Conservation (phyloP, 2,329 filamentous ascomycete species). For the Nemania sp. region DNA sequence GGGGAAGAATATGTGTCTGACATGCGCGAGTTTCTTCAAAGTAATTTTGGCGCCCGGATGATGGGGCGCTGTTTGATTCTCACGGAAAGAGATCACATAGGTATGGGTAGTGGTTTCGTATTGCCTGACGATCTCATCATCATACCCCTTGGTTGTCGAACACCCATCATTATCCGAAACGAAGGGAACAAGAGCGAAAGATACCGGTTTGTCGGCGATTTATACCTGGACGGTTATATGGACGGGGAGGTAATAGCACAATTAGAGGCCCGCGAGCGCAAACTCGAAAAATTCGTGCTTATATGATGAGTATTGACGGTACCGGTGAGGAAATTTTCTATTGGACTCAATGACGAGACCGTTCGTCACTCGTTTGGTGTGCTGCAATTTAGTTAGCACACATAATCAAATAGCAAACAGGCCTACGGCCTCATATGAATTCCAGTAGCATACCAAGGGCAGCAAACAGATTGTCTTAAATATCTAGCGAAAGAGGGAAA, state of each 20-base stretch:
- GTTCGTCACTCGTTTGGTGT: no score
- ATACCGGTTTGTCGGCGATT: slow-evolving; percentile 42
- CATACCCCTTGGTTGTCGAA: slow-evolving; percentile 44
- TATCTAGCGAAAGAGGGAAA: no score
- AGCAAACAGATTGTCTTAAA: no score
- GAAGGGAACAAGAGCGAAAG: slow-evolving; percentile 16
- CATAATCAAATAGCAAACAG: no score
- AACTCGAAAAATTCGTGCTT: slow-evolving; percentile 6
- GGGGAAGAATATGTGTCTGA: not conserved
- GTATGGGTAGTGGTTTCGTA: slow-evolving; percentile 43
- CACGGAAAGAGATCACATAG: slow-evolving; percentile 33
- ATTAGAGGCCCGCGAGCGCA: not conserved
- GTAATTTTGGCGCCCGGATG: slow-evolving; percentile 30
- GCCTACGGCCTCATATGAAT: no score
- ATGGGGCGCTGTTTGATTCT: slow-evolving; percentile 35
- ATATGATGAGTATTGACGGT: slow-evolving; percentile 6
- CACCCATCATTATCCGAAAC: slow-evolving; percentile 24
- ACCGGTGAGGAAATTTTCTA: no score
- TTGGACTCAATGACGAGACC: no score
- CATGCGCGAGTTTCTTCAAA: slow-evolving; percentile 25
- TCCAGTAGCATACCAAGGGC: no score
- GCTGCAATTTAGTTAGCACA: no score
- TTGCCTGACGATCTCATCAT: slow-evolving; percentile 38
- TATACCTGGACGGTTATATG: slow-evolving; percentile 45
- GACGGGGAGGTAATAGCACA: slow-evolving; percentile 38